These are phyloP conservation scores for Diddensiella santjacobensis DNA, from an alignment of 805 yeast species.

Conservation along the genomic window DNA sequence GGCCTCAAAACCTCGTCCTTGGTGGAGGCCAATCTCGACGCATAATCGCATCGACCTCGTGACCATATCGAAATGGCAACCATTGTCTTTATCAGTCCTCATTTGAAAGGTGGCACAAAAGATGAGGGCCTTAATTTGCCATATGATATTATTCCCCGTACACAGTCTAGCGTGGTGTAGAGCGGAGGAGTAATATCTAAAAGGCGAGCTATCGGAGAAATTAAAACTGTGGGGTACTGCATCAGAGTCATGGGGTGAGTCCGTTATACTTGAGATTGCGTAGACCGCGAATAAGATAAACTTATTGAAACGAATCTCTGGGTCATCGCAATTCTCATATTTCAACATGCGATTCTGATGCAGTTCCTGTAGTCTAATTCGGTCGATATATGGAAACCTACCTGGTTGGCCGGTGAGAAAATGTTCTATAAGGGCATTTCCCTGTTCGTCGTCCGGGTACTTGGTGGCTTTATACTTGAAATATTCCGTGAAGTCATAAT, in stretches of 20 bases:
- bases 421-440: slow-evolving; percentile 11
- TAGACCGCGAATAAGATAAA: slow-evolving; percentile 21
- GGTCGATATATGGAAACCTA: slow-evolving; percentile 22
- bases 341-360: slow-evolving; percentile 17
- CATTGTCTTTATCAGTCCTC: slow-evolving; percentile 59
- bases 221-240: neutral
- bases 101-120: slow-evolving; percentile 52
- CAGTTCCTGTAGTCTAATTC: slow-evolving; percentile 15
- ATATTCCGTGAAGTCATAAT: slow-evolving; percentile 20
- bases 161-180: slow-evolving; percentile 52
- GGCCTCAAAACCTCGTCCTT: slow-evolving; percentile 23
- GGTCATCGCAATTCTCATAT: slow-evolving; percentile 18
- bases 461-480: slow-evolving; percentile 19
- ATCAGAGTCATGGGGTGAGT: neutral
- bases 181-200: slow-evolving; percentile 56
- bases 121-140: slow-evolving; percentile 51
- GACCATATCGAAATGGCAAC: slow-evolving; percentile 50
- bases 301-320: slow-evolving; percentile 19
- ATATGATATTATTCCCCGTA: slow-evolving; percentile 36
- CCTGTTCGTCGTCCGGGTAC: slow-evolving; percentile 18
- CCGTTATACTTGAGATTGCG: slow-evolving; percentile 14
- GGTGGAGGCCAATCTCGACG: slow-evolving; percentile 27
- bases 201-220: slow-evolving; percentile 30
- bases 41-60: slow-evolving; percentile 48
- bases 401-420: slow-evolving; percentile 18